Evolutionary conservation across 805 yeast genomes (phyloP), one percentile per base, ranked within the genome.

Genomic region (Kluyveromyces wickerhamii): DNA sequence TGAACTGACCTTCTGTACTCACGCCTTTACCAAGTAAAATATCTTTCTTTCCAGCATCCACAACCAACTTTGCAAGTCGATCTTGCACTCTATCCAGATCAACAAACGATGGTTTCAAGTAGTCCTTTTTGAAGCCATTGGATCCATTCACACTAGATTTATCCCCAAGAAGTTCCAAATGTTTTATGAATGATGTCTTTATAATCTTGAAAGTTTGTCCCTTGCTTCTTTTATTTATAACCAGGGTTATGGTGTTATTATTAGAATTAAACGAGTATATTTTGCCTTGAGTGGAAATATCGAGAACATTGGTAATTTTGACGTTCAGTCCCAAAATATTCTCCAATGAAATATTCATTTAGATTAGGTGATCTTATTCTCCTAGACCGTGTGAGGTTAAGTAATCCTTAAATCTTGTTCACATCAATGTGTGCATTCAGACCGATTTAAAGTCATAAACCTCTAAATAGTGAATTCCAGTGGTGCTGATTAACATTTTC

Each of bases 251-350:
- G 1, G 64, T 52, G 21, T 43, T 45, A 43, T 60, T 35, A 65
- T 66, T 36, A 6, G 77, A 63, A 38, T 74, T 71, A 52, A 71
- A 78, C 7, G 86, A 69, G 52, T 75, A 78, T 24, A 83, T 67
- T 21, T 67, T 60, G 1, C 92, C 94, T n/a, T 65, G 63, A 34
- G 75, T 63, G 7, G 64, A 63, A 18, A 68, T 66, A 48, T 79
- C 85, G 29, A 75, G 59, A 5, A 70, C 60, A 33, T 83, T 82
- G 9, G 72, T 69, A 34, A 81, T 63, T 49, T 66, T 73, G 38
- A 83, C 82, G 47, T 76, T 69, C 28, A 52, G 52, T 19, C 63
- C 63, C 5, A 55, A 31, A 15, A 53, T 39, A 28, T 49, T 45
- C 20, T 56, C 56, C 24, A 54, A 43, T 40, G 40, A 52, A 14